These are phyloP conservation scores for Neopestalotiopsis rosae DNA, from an alignment of 2,329 filamentous ascomycete species.

Conservation along the genomic window DNA sequence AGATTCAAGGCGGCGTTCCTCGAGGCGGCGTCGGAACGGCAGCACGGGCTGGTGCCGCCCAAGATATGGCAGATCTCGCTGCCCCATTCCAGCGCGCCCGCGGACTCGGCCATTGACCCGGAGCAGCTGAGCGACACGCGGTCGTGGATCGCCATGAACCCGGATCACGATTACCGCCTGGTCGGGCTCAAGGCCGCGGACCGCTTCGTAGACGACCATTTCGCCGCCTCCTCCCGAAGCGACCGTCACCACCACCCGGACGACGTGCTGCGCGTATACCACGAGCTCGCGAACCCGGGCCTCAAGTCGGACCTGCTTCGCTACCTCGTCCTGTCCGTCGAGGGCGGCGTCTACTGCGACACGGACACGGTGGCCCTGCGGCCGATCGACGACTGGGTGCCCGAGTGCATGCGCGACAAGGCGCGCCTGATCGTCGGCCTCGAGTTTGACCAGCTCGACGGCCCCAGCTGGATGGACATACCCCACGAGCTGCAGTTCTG, in stretches of 20 bases:
- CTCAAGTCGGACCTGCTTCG: conserved; percentile 60
- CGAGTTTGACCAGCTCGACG: conserved; percentile 37
- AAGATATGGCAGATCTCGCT: conserved; percentile 35
- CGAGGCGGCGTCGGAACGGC: neutral
- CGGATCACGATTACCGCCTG: conserved; percentile 33
- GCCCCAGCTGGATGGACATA: conserved; percentile 33
- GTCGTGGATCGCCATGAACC: conserved; percentile 31
- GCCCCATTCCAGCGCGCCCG: neutral
- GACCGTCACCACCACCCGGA: neutral
- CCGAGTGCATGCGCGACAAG: conserved; percentile 36
- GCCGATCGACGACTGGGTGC: conserved; percentile 57
- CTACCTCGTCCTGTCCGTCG: conserved; percentile 71
- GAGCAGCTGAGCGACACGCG: conserved; percentile 25
- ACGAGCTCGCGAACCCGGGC: conserved; percentile 31
- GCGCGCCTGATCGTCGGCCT: conserved; percentile 35
- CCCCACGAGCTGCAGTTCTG: conserved; percentile 38
- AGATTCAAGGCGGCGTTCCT: neutral
- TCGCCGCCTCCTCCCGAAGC: conserved; percentile 9
- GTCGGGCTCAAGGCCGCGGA: conserved; percentile 31
- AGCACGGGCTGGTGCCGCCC: conserved; percentile 22
- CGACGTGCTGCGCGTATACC: conserved; percentile 28
- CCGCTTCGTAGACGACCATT: conserved; percentile 31
- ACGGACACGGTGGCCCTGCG: conserved; percentile 49
- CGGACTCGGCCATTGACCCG: conserved; percentile 18
- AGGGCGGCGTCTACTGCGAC: conserved; percentile 59